A percentile compares a stretch with the other conserved stretches of the same genome.
Conservation (phyloP, 2,329 filamentous ascomycete species). For the Cytospora mali region DNA sequence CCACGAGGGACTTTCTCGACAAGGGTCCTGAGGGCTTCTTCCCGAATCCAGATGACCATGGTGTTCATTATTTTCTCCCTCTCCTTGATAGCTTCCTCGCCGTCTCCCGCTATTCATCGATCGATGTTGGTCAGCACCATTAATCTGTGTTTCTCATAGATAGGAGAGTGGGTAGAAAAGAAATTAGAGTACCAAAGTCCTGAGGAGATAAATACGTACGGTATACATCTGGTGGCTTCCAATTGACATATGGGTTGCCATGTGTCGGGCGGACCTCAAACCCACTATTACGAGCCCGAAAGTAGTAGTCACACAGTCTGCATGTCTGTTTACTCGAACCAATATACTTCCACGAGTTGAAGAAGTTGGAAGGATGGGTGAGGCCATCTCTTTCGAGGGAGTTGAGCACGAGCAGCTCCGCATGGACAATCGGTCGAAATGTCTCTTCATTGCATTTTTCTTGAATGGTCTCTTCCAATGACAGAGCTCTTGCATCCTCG, state of each 20-base stretch:
- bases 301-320: slow-evolving; percentile 31
- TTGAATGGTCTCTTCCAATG: slow-evolving; percentile 26
- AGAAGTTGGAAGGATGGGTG: slow-evolving; percentile 27
- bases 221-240: slow-evolving; percentile 30
- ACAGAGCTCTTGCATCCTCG: slow-evolving; percentile 15
- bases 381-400: slow-evolving; percentile 23
- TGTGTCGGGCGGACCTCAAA: slow-evolving; percentile 28
- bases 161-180: too few relatives aligned
- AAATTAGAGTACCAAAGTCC: background rate
- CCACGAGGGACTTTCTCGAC: slow-evolving; percentile 9
- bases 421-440: slow-evolving; percentile 30
- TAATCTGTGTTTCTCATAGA: too few relatives aligned
- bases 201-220: background rate
- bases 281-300: slow-evolving; percentile 22
- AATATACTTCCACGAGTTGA: slow-evolving; percentile 31
- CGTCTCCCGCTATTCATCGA: background rate
- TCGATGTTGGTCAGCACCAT: too few relatives aligned
- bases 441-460: background rate
- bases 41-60: slow-evolving; percentile 4
- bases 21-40: slow-evolving; percentile 16
- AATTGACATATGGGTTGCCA: slow-evolving; percentile 31
- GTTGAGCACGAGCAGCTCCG: slow-evolving; percentile 30
- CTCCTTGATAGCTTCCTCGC: slow-evolving; percentile 28
- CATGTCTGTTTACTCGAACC: slow-evolving; percentile 34
- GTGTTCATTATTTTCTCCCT: slow-evolving; percentile 8